phyloP scores from a whole-genome alignment of 352 stramenopile species.

The Thraustochytrium sp. region DNA sequence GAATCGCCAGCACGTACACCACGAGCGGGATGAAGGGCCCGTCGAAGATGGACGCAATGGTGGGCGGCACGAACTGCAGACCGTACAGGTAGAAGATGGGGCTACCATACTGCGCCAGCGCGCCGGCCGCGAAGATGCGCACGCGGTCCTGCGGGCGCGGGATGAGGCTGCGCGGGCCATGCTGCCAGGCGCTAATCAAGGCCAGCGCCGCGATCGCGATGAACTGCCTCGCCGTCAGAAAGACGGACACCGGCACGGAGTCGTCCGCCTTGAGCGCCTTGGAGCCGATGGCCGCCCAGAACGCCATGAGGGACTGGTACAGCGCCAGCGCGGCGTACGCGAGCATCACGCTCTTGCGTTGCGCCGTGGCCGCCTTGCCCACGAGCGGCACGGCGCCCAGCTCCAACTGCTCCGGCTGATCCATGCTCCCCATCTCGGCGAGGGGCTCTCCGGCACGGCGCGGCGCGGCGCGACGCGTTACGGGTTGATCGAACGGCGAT shows the following conservation, averaged over 20 bases:
- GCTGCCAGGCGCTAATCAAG: neutral
- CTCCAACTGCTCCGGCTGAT: no score
- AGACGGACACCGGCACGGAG: neutral
- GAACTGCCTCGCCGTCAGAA: slow-evolving; percentile 3
- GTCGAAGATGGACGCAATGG: slow-evolving; percentile 28
- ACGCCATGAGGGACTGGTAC: slow-evolving; percentile 20
- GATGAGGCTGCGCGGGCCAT: neutral
- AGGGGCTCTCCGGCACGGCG: no score
- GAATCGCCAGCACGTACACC: slow-evolving; percentile 11
- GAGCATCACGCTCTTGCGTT: neutral
- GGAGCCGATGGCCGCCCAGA: slow-evolving; percentile 30
- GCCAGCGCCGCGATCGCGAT: neutral
- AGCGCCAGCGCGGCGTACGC: slow-evolving; percentile 8
- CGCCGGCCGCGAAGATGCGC: neutral
- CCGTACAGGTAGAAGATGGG: slow-evolving; percentile 30
- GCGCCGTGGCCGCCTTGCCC: neutral
- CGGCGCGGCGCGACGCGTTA: no score
- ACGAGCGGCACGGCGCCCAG: no score
- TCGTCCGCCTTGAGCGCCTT: slow-evolving; percentile 15
- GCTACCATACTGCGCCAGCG: slow-evolving; percentile 17
- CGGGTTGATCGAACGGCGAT: no score
- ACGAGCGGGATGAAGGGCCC: slow-evolving; percentile 29
- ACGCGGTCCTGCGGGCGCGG: neutral
- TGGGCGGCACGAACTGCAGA: slow-evolving; percentile 18
- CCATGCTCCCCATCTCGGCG: no score